phyloP scores from a whole-genome alignment of 768 basidiomycete genomes.

The Tylopilus cervinicoccineus region DNA sequence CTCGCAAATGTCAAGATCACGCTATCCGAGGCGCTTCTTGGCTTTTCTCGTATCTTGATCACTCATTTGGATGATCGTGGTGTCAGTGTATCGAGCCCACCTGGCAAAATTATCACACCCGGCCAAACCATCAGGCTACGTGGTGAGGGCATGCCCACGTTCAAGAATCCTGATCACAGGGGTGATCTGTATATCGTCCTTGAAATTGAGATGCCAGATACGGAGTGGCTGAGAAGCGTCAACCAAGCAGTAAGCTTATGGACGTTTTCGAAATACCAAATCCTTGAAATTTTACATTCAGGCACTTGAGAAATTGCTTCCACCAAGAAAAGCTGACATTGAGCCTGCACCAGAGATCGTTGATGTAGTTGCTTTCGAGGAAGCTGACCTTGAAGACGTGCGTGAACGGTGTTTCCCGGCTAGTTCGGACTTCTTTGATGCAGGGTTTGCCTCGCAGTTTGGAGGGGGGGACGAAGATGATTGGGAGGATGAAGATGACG shows the following conservation, averaged over 20 bases:
- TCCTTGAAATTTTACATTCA: constrained; percentile 28
- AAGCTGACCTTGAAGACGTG: constrained; percentile 78
- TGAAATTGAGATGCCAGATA: constrained; percentile 84
- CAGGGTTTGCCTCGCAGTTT: constrained; percentile 64
- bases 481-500: constrained; percentile 70
- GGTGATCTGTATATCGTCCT: constrained; percentile 84
- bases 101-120: constrained; percentile 70
- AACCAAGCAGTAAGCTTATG: constrained; percentile 49
- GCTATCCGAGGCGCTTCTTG: constrained; percentile 89
- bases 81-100: constrained; percentile 71
- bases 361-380: constrained; percentile 68
- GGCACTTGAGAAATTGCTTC: constrained; percentile 64
- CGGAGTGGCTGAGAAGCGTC: constrained; percentile 67
- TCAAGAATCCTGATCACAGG: constrained; percentile 59
- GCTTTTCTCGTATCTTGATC: constrained; percentile 89
- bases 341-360: constrained; percentile 69
- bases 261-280: background rate
- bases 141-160: constrained; percentile 87
- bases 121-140: constrained; percentile 71
- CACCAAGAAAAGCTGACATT: constrained; percentile 72
- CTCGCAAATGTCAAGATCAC: constrained; percentile 80
- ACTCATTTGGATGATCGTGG: constrained; percentile 93
- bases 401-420: constrained; percentile 75
- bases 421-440: constrained; percentile 74
- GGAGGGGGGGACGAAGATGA: constrained; percentile 67